Base-by-base conservation (phyloP, 257 asterid genomes). In the Ligustrum vulgare region DNA sequence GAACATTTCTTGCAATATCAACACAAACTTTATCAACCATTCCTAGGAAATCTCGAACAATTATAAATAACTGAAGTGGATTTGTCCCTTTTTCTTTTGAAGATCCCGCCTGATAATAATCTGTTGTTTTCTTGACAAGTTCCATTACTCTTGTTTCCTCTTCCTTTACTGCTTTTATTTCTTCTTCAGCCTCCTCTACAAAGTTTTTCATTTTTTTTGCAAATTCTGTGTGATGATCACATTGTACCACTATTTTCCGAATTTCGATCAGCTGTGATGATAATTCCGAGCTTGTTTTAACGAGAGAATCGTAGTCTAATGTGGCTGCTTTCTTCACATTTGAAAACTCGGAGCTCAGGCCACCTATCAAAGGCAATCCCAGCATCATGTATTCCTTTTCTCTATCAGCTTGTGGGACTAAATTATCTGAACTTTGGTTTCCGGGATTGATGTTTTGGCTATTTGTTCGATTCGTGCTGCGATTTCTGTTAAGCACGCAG, bases 11-110 rank as follows among this genome's bases (percentile, higher is more conserved):
- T 9, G 97, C 84, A 51, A 93, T 91, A 5, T 91, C 98, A 56
- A 91, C 70, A 77, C 99, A 93, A 45, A 85, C 97, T 72, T 84
- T 82, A 85, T 95, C 99, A 65, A 93, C 98, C 98, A 95, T 89
- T 67, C 81, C 86, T 25, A 91, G 84, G 70, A 95, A 95, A 84
- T 95, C 99, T 36, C 78, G 87, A 10, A 93, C 89, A 3, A 93
- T 90, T 0, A 87, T 75, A 45, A 91, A 93, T 37, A 95, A 77
- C 41, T 86, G 97, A 43, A 95, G 77, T 1, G 84, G 84, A 70
- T 89, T 81, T 78, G 80, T 76, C 25, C 87, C 85, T 69, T 81
- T 89, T 28, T 88, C 91, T 11, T 81, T 91, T 9, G 89, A 86
- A 0, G 88, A 82, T 74, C 96, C 93, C n/a, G 94, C 84, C 45